phyloP scores from a whole-genome alignment of 805 yeast genomes.

The Groenewaldozyma salmanticensis region DNA sequence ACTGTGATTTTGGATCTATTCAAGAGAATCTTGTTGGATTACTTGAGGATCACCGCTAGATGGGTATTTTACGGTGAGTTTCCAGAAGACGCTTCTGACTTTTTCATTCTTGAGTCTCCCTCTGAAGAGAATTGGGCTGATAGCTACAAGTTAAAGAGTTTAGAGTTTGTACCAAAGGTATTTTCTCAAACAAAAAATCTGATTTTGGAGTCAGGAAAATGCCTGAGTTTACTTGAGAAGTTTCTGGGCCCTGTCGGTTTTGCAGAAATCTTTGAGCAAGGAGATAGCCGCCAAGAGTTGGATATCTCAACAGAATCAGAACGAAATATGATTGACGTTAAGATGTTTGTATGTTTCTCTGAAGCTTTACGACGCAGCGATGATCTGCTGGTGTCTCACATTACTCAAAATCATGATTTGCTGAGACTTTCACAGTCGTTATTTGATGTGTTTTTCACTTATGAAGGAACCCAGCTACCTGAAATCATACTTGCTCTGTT shows the following conservation, averaged over 20 bases:
- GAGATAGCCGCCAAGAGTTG: too few relatives aligned
- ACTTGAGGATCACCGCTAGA: neutral
- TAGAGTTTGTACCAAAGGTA: neutral
- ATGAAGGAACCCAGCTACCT: neutral
- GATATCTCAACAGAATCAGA: neutral
- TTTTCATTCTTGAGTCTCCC: neutral
- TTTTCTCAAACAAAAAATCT: neutral
- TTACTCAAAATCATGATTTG: neutral
- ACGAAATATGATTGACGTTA: neutral
- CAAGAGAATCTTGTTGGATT: constrained; percentile 1
- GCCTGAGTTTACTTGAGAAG: neutral
- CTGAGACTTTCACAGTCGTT: neutral
- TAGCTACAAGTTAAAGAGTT: neutral
- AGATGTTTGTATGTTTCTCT: neutral
- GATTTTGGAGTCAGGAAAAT: constrained; percentile 3
- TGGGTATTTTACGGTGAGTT: neutral
- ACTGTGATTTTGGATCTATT: neutral
- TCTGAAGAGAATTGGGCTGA: neutral
- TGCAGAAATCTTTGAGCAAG: neutral
- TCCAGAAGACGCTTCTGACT: neutral
- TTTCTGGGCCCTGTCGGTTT: constrained; percentile 1
- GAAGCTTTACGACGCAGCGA: neutral
- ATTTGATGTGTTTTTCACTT: neutral
- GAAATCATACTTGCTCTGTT: neutral
- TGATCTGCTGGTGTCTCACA: neutral